Evolutionary conservation across 345 rosid species (phyloP).

Genomic region (Dipteronia sinensis): DNA sequence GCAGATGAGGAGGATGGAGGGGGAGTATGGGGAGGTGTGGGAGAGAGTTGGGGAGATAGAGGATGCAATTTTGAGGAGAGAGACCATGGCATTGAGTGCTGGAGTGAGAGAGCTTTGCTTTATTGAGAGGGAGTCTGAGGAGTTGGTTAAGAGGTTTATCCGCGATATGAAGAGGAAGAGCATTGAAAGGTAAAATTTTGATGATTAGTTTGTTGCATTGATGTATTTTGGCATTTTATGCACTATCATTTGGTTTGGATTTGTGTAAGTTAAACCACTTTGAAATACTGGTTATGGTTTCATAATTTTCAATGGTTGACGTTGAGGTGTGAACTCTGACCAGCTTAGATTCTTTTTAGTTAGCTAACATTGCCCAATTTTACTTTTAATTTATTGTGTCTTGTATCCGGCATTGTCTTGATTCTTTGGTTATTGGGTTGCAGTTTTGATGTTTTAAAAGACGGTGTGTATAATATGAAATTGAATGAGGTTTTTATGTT

Average conservation of each 20-base stretch:
- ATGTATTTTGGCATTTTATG: constrained; percentile 1
- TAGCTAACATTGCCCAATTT: not conserved
- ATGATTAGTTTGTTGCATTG: constrained; percentile 4
- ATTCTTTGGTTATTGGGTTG: not conserved
- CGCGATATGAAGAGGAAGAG: constrained; percentile 51
- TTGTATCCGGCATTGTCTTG: not conserved
- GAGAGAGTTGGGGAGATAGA: constrained; percentile 69
- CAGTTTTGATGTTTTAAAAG: not conserved
- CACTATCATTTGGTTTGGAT: not conserved
- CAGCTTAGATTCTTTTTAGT: not conserved
- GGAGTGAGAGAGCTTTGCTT: constrained; percentile 80
- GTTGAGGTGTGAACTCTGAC: constrained; percentile 1
- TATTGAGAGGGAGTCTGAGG: constrained; percentile 81
- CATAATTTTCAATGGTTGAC: not conserved
- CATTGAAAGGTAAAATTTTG: constrained; percentile 42
- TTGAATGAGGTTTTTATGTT: not conserved
- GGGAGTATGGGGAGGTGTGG: constrained; percentile 62
- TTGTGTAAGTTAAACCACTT: not conserved
- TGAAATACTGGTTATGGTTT: not conserved
- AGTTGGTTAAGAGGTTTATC: constrained; percentile 61
- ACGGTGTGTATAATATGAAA: not conserved
- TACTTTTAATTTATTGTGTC: constrained; percentile 1
- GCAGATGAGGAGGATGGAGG: constrained; percentile 50
- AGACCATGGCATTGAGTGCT: constrained; percentile 61
- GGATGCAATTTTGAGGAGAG: constrained; percentile 57